These are phyloP conservation scores for Globisporangium nodosum DNA, from an alignment of 352 stramenopile genomes.

Conservation along the genomic window DNA sequence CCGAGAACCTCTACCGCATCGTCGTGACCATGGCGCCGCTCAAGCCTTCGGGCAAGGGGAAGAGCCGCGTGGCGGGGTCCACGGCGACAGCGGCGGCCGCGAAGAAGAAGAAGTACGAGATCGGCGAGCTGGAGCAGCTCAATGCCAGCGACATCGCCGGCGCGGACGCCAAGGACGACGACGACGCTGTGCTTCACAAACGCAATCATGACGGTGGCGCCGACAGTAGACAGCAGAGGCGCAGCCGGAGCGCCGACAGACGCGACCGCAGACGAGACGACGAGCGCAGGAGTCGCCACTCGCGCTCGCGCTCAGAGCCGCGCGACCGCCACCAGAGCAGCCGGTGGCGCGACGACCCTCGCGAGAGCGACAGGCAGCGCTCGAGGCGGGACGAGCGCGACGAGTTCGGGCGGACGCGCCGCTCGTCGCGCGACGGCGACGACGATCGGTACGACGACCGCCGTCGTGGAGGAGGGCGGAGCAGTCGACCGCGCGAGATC, in stretches of 20 bases:
- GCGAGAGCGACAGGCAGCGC: conserved; percentile 18
- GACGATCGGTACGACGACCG: background rate
- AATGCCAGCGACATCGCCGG: conserved; percentile 62
- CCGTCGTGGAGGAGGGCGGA: conserved; percentile 2
- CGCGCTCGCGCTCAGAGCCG: conserved; percentile 28
- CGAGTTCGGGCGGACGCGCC: conserved; percentile 14
- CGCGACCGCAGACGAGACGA: conserved; percentile 20
- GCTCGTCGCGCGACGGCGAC: conserved; percentile 1
- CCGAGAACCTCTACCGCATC: conserved; percentile 76
- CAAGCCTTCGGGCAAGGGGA: conserved; percentile 18
- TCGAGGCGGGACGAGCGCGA: conserved; percentile 25
- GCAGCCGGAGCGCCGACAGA: conserved; percentile 15
- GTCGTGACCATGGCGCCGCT: conserved; percentile 73
- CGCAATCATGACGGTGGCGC: no score
- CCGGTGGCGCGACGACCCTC: conserved; percentile 14
- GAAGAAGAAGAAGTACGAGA: conserved; percentile 30
- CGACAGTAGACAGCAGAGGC: conserved; percentile 3
- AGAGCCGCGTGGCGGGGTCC: background rate
- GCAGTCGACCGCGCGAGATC: conserved; percentile 26
- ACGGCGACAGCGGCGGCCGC: background rate
- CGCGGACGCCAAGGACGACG: conserved; percentile 17
- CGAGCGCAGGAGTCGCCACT: conserved; percentile 23
- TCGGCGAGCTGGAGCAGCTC: conserved; percentile 61
- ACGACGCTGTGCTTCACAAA: no score
- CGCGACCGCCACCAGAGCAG: conserved; percentile 6